Evolutionary conservation across 2,329 filamentous ascomycete genomes (phyloP).

Genomic region (Trichophaea hybrida): DNA sequence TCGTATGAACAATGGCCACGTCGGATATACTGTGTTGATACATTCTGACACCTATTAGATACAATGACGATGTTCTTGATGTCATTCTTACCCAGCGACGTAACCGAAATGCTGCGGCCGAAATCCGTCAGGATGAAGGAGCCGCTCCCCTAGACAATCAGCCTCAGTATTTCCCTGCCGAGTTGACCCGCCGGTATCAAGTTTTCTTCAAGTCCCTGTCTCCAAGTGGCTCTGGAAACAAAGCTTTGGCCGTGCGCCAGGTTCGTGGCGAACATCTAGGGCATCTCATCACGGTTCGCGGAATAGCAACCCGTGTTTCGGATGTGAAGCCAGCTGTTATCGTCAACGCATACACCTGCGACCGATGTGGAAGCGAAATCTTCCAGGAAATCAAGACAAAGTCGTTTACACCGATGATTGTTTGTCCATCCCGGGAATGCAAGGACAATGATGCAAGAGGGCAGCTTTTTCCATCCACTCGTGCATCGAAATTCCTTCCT

Average conservation of each 20-base stretch:
- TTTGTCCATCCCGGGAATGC: slow-evolving; percentile 85
- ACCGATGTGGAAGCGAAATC: slow-evolving; percentile 89
- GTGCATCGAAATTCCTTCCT: slow-evolving; percentile 88
- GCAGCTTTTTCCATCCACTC: slow-evolving; percentile 83
- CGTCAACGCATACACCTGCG: slow-evolving; percentile 95
- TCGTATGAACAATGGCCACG: slow-evolving; percentile 42
- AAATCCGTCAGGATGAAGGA: slow-evolving; percentile 34
- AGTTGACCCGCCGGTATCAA: slow-evolving; percentile 84
- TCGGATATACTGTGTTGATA: not conserved
- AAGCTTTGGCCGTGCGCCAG: slow-evolving; percentile 76
- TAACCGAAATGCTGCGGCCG: slow-evolving; percentile 60
- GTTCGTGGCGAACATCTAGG: slow-evolving; percentile 88
- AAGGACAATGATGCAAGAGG: slow-evolving; percentile 81
- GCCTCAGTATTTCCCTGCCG: slow-evolving; percentile 53
- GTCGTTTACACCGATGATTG: slow-evolving; percentile 71
- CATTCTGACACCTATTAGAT: slow-evolving; percentile 38
- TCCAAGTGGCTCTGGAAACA: slow-evolving; percentile 47
- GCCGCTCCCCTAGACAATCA: slow-evolving; percentile 36
- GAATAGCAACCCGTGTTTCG: slow-evolving; percentile 87
- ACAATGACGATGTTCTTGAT: slow-evolving; percentile 95
- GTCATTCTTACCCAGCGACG: slow-evolving; percentile 88
- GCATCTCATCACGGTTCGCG: slow-evolving; percentile 81
- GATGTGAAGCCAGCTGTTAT: slow-evolving; percentile 97
- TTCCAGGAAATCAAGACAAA: slow-evolving; percentile 91
- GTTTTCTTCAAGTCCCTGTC: slow-evolving; percentile 88